Base-by-base conservation (phyloP, 1,284 basidiomycete genomes). In the Schizophyllum amplum region DNA sequence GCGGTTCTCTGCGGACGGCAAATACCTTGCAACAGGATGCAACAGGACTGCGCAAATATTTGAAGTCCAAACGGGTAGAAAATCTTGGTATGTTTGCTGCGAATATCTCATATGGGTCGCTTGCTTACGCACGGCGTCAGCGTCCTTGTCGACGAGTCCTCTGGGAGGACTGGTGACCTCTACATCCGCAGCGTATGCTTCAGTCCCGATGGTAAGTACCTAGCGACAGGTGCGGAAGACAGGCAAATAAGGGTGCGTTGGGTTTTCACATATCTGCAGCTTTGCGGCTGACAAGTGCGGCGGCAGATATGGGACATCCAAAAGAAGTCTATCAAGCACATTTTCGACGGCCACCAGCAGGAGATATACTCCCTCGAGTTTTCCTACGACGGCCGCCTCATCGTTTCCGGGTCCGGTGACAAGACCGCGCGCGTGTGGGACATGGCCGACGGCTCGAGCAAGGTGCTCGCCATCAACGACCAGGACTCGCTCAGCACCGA, bases 291-390 rank as follows among this genome's bases (percentile, higher is more conserved):
- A 3, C 15, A 15, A 13, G 20, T 15, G 11, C 13, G 48, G 13
- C 24, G 1, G 9, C 59, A 88, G 90, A 90, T 91, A 64, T 96
- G 93, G 94, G 90, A 94, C 66, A 90, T 96, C 62, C 76, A 78
- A 21, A 84, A 83, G 67, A 83, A 83, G 64, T 79, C 81, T 46
- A 87, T 93, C 63, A 76, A 81, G 56, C 83, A 81, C 59, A 76
- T 90, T 21, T 89, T 94, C 62, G 81, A 86, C 57, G 94, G 93
- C 1, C 94, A 96, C 72, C 83, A 85, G 66, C 88, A 92, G 66
- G 93, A 94, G 71, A 93, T 96, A 64, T 96, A 94, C 71, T 90
- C 91, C 7, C 82, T 96, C 59, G 92, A 93, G 67, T 94, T 93
- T 68, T 89, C 88, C 6, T 73, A 79, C 27, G 90, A 95, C 65